Conservation (phyloP, 1,284 basidiomycete genomes). For the Xerocomus amazonicus region DNA sequence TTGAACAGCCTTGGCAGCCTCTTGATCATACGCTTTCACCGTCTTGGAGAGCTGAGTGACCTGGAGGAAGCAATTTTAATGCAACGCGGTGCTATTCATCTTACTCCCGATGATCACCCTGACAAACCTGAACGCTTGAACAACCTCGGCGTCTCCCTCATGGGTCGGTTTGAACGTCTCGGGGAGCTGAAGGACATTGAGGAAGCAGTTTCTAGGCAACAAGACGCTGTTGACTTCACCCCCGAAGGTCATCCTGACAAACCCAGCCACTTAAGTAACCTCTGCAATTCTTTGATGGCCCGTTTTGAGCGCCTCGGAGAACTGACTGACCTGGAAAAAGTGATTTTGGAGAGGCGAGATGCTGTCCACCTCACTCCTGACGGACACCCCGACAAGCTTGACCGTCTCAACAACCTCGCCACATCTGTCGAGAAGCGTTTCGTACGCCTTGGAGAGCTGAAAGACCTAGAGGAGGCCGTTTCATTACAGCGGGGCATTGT, state of each 20-base stretch:
- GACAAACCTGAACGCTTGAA: not conserved
- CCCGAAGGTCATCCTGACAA: slow-evolving; percentile 1
- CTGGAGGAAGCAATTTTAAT: slow-evolving; percentile 8
- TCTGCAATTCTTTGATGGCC: not conserved
- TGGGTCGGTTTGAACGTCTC: slow-evolving; percentile 2
- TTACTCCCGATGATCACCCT: not conserved
- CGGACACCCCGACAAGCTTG: not conserved
- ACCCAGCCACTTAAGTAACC: not conserved
- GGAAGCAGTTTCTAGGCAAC: slow-evolving; percentile 1
- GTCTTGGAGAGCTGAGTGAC: not conserved
- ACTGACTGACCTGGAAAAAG: slow-evolving; percentile 1
- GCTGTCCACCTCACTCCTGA: not conserved
- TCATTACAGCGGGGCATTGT: not conserved
- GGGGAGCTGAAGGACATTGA: slow-evolving; percentile 6
- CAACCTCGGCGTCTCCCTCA: not conserved
- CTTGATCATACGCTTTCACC: slow-evolving; percentile 3
- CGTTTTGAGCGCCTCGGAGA: slow-evolving; percentile 3
- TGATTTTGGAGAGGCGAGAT: slow-evolving; percentile 1
- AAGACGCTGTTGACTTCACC: not conserved
- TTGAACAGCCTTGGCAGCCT: slow-evolving; percentile 1
- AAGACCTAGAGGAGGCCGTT: no score
- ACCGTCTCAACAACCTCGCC: not conserved
- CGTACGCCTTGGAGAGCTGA: no score
- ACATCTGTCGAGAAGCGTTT: not conserved
- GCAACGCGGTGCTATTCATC: not conserved